phyloP scores from a whole-genome alignment of 208 protist genomes.

The Plasmodiophora brassicae region DNA sequence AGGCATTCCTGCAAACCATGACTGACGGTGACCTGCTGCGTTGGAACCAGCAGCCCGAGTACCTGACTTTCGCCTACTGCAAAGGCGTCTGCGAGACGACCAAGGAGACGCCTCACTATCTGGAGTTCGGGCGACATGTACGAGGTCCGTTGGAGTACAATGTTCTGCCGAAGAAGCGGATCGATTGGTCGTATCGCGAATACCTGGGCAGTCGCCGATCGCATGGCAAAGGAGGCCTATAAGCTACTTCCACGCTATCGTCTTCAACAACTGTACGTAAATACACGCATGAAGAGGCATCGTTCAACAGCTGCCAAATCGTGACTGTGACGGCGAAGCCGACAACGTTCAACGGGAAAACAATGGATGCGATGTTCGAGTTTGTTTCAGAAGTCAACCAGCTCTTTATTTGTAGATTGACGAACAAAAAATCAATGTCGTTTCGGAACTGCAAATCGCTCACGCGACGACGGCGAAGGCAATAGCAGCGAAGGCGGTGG shows the following conservation, averaged over 20 bases:
- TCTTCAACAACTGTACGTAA: not conserved
- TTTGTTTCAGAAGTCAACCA: too few relatives aligned
- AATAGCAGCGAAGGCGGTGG: too few relatives aligned
- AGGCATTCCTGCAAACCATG: not conserved
- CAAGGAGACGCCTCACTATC: not conserved
- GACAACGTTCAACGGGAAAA: too few relatives aligned
- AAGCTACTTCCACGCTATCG: not conserved
- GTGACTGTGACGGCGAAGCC: not conserved
- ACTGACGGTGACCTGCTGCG: not conserved
- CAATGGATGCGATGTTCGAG: too few relatives aligned
- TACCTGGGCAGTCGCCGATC: not conserved
- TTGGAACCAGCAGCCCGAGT: not conserved
- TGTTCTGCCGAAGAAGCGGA: not conserved
- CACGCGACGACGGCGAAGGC: too few relatives aligned
- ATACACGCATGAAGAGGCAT: not conserved
- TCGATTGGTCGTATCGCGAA: not conserved
- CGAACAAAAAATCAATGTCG: too few relatives aligned
- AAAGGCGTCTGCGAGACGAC: not conserved
- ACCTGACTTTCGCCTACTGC: constrained; percentile 5
- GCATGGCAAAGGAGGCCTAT: not conserved
- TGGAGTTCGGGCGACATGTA: constrained; percentile 24
- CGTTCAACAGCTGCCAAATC: constrained; percentile 13
- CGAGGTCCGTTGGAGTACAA: not conserved
- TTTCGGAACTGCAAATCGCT: too few relatives aligned
- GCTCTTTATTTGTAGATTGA: too few relatives aligned